Evolutionary conservation across 2,329 filamentous ascomycete genomes (phyloP).

Genomic region (Shiraia bambusicola): DNA sequence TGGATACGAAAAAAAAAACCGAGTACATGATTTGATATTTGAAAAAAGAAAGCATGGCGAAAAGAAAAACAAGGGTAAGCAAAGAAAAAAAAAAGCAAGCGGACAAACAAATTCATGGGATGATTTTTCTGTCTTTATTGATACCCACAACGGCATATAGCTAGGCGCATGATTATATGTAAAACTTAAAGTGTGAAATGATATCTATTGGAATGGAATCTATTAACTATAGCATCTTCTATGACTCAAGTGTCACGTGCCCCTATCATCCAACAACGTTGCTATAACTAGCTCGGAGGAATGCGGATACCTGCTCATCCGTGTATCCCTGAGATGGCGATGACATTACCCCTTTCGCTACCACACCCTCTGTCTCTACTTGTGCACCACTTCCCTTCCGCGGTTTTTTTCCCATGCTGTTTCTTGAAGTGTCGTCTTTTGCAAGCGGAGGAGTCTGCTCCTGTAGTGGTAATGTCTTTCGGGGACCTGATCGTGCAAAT

Average conservation of each 20-base stretch:
- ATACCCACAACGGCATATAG: no score
- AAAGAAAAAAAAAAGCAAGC: no score
- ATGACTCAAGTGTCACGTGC: background rate
- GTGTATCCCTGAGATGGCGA: slow-evolving; percentile 5
- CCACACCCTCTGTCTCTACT: background rate
- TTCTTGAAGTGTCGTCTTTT: no score
- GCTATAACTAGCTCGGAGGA: slow-evolving; percentile 24
- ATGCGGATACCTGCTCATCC: slow-evolving; percentile 21
- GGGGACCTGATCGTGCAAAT: background rate
- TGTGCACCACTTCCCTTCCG: background rate
- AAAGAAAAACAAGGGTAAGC: no score
- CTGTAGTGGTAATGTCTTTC: no score
- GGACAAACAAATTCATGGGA: no score
- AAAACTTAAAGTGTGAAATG: slow-evolving; percentile 2
- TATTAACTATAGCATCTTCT: no score
- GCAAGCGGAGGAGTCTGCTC: no score
- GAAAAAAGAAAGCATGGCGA: no score
- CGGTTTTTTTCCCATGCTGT: no score
- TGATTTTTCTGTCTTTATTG: background rate
- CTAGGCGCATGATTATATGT: background rate
- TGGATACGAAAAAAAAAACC: background rate
- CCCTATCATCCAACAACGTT: slow-evolving; percentile 1
- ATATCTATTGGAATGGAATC: no score
- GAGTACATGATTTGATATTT: no score
- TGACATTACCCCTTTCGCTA: background rate